Evolutionary conservation across 768 basidiomycete species (phyloP), one percentile per base, ranked within the genome.

Genomic region (Pluteus cervinus): DNA sequence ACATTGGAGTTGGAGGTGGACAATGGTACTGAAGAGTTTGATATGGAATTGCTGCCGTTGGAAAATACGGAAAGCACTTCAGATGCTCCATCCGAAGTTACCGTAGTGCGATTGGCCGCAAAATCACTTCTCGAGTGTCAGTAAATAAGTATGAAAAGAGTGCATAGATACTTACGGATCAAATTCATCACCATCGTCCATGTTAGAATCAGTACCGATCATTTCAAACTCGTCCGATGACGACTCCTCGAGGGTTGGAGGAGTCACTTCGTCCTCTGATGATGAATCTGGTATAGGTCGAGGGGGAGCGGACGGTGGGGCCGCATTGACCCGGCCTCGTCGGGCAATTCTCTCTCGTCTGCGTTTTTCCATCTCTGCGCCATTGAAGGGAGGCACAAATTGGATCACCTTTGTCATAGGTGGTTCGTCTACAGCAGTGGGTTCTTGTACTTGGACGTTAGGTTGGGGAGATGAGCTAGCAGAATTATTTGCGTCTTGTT

Each of bases 281-380:
- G 80, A 82, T 6, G 79, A 77, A 12, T 73, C 61, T 52, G 58
- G n/a, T 28, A 65, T 61, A 37, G 53, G 52, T 16, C 59, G 53
- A n/a, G 56, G 51, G 4, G 58, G 53, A n/a, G 57, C 46, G n/a
- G 57, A 60, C 23, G 53, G 47, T 1, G 53, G 42, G 3, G 57
- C 49, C 3, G 63, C 51, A 2, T 57, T 60, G 14, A 52, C 57
- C 7, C 64, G 65, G n/a, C 54, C 70, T 42, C 70, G 60, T 9
- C 83, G 73, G 4, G 81, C 80, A 65, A 90, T 75, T 9, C 87
- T 70, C 26, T 71, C 57, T 39, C 71, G 69, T 17, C 88, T 61
- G 11, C 86, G 66, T 4, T 71, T 76, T 45, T 88, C 88, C 86
- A 89, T 89, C 55, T 91, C 86, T n/a, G 76, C 86, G 0, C 83